Evolutionary conservation across 345 rosid genomes (phyloP), one percentile per base, ranked within the genome.

Genomic region (Salix suchowensis): DNA sequence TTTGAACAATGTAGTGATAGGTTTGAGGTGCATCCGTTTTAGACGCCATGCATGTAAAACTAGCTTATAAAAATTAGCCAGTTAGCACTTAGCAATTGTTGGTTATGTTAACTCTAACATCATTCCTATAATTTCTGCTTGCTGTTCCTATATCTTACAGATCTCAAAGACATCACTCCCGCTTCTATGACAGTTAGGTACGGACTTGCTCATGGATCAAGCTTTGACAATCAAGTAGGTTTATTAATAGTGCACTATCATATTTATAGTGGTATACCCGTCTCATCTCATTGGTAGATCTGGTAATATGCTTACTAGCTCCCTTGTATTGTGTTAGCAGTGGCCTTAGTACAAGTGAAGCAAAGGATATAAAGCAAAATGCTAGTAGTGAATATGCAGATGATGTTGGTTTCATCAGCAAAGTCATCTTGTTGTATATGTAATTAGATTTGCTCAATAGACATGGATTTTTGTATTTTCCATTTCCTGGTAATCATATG

Each of bases 91-190:
- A 18, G 32, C 28, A 58, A 36, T 62, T 76, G 39, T 39, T 73
- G 15, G 40, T 65, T 50, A 42, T 48, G 19, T 83, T 2, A 37
- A 34, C 36, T 24, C 18, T n/a, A 34, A 34, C 30, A 21, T 26
- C 11, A 39, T 72, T 37, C 71, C 16, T 40, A 15, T 44, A 67
- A 70, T 64, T 80, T 52, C 77, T 71, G 55, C 54, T 26, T 19
- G 12, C 40, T 72, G 23, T 60, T 79, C 70, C 72, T 78, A 55
- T 24, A 52, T 78, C 80, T 79, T 78, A 73, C 93, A 91, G 94
- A 80, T 93, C 85, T 66, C 82, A 90, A 77, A 89, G 98, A 79
- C 94, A 90, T 6, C 86, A 91, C 28, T 88, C 97, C 36, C 96
- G 92, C 79, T 92, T 94, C 75, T 82, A 86, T 79, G 92, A 89